Evolutionary conservation across 2,329 filamentous ascomycete species (phyloP), one percentile per base, ranked within the genome.

Genomic region (Venturia carpophila): DNA sequence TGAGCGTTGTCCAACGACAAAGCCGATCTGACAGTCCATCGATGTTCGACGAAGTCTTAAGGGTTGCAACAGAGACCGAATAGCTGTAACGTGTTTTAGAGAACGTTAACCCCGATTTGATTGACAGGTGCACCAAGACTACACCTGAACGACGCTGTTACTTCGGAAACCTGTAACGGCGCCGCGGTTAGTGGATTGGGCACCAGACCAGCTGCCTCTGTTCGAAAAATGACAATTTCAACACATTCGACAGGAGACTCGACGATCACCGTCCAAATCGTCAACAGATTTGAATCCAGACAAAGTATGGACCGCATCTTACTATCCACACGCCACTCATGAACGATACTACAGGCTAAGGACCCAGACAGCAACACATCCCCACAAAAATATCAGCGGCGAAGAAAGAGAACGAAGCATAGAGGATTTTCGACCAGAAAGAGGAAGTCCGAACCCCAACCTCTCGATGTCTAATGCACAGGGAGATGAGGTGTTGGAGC

Each of bases 1-100:
- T 79, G 77, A 79, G 75, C 67, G 78, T 80, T 39, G 75, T 79
- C 3, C 80, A 80, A 66, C 77, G 79, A 0, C 78, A 77, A 69
- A 77, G 78, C 3, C 78, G 76, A 64, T 80, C 80, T 70, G 78
- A 80, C 67, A 77, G 75, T 56, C 78, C 77, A 19, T 70, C 68
- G 2, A 67, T 77, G 60, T 65, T 74, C n/a, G 65, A 64, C 47
- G 62, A 52, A 63, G n/a, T 5, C 4, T 43, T n/a, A n/a, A 34
- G 42, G 60, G 13, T 15, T 10, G 15, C 5, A 15, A 61, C 60
- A 41, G 41, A 34, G 34, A 19, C 19, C 7, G 34, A 42, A 21
- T 2, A 34, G 15, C 24, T 37, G 0, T 5, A 56, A 11, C 30
- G 49, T n/a, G 6, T 21, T 7, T 24, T 49, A 5, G 3, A 21